Conservation (phyloP, 2,329 filamentous ascomycete species). For the Hypoxylon sp. region DNA sequence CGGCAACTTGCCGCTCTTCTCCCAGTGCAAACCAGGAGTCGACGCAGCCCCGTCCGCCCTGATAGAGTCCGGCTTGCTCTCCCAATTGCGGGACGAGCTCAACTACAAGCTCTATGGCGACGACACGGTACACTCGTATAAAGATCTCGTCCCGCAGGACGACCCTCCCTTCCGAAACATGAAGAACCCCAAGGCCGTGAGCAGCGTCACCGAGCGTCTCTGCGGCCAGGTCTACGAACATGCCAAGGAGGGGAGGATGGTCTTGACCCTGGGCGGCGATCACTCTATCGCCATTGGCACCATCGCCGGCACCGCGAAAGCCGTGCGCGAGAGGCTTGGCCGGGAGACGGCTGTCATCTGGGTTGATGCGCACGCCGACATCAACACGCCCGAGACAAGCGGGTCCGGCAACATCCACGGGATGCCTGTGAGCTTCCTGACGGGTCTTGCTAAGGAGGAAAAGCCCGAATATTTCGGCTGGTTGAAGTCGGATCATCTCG, state of each 20-base stretch:
- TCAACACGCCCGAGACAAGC: constrained; percentile 93
- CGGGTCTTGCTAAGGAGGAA: constrained; percentile 80
- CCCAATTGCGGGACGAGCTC: constrained; percentile 83
- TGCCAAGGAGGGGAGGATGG: constrained; percentile 81
- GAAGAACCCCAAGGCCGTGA: constrained; percentile 91
- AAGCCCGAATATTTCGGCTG: constrained; percentile 87
- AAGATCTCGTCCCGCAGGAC: constrained; percentile 71
- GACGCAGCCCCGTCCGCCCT: constrained; percentile 90
- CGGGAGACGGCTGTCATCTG: constrained; percentile 94
- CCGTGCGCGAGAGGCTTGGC: constrained; percentile 80
- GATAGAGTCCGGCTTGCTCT: constrained; percentile 85
- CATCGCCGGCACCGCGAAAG: constrained; percentile 85
- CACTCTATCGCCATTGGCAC: constrained; percentile 97
- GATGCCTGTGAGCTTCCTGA: constrained; percentile 94
- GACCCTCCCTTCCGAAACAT: constrained; percentile 89
- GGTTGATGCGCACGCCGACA: constrained; percentile 98
- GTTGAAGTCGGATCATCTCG: constrained; percentile 75
- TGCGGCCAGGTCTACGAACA: constrained; percentile 87
- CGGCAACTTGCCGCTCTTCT: constrained; percentile 28
- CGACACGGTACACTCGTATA: constrained; percentile 80
- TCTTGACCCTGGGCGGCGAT: constrained; percentile 93
- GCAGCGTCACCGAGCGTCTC: constrained; percentile 81
- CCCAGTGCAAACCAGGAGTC: constrained; percentile 82
- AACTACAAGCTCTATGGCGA: constrained; percentile 90
- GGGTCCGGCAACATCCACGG: constrained; percentile 95